These are phyloP conservation scores for Candida corydali DNA, from an alignment of 805 yeast genomes.

Conservation along the genomic window DNA sequence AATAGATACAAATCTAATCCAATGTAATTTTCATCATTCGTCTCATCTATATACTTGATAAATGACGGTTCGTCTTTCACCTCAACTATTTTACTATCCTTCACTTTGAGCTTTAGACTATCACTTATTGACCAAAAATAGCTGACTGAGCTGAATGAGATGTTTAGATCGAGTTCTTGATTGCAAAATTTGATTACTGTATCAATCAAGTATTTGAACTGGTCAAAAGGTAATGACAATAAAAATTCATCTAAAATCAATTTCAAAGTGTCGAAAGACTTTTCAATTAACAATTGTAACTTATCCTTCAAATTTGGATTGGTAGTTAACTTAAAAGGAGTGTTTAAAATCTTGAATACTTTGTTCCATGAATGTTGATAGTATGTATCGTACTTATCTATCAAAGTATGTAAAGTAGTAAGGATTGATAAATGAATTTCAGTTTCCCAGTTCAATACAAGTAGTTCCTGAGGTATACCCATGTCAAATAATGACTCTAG, in stretches of 20 bases:
- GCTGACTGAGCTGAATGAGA: constrained; percentile 86
- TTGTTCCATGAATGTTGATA: constrained; percentile 64
- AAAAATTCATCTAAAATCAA: constrained; percentile 83
- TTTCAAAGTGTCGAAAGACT: constrained; percentile 79
- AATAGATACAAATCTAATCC: constrained; percentile 42
- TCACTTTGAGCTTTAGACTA: constrained; percentile 33
- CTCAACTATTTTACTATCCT: not conserved
- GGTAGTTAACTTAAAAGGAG: constrained; percentile 47
- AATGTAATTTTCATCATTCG: constrained; percentile 6
- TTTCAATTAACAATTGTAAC: constrained; percentile 48
- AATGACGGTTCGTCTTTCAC: constrained; percentile 7
- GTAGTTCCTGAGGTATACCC: constrained; percentile 36
- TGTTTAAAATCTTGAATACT: constrained; percentile 57
- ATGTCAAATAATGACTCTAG: constrained; percentile 38
- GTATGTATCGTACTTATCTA: constrained; percentile 72
- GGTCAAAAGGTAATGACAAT: constrained; percentile 62
- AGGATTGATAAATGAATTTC: constrained; percentile 63
- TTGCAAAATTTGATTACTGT: constrained; percentile 67
- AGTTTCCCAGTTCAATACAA: constrained; percentile 54
- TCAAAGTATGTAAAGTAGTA: constrained; percentile 62
- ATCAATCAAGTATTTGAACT: constrained; percentile 62
- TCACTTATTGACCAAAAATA: constrained; percentile 93
- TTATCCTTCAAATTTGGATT: constrained; percentile 42
- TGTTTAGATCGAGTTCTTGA: constrained; percentile 73
- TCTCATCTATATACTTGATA: constrained; percentile 6